These are phyloP conservation scores for Colletotrichum shisoi DNA, from an alignment of 2,329 filamentous ascomycete species.

Conservation along the genomic window DNA sequence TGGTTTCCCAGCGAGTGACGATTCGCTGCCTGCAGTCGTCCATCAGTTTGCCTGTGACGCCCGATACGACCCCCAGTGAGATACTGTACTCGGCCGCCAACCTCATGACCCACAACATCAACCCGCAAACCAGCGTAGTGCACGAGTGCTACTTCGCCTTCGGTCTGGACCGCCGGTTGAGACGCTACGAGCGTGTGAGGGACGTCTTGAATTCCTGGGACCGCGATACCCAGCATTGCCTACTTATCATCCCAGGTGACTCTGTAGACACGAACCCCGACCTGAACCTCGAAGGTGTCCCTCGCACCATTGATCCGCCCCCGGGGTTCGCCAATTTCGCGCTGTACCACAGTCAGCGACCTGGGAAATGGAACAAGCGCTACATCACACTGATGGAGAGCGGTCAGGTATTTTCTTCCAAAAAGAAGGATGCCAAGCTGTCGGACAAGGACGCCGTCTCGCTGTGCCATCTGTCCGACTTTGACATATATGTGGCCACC, in stretches of 20 bases:
- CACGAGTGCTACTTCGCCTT: slow-evolving; percentile 78
- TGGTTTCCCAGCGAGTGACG: slow-evolving; percentile 64
- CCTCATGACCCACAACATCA: slow-evolving; percentile 69
- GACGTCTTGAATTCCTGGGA: slow-evolving; percentile 96
- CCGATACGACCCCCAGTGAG: slow-evolving; percentile 77
- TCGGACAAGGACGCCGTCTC: slow-evolving; percentile 72
- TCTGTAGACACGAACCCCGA: slow-evolving; percentile 63
- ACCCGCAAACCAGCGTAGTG: slow-evolving; percentile 72
- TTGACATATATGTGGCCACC: slow-evolving; percentile 86
- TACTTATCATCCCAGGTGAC: slow-evolving; percentile 71
- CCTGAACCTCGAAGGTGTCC: slow-evolving; percentile 71
- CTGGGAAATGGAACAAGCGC: slow-evolving; percentile 88
- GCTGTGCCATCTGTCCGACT: slow-evolving; percentile 88
- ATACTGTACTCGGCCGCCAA: slow-evolving; percentile 73
- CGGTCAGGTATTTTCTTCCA: slow-evolving; percentile 76
- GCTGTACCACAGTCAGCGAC: slow-evolving; percentile 81
- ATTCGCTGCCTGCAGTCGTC: slow-evolving; percentile 76
- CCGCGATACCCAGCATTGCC: slow-evolving; percentile 75
- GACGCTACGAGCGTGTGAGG: slow-evolving; percentile 84
- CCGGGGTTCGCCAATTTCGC: slow-evolving; percentile 69
- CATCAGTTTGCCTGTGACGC: slow-evolving; percentile 74
- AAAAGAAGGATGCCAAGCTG: slow-evolving; percentile 68
- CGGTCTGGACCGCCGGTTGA: slow-evolving; percentile 81
- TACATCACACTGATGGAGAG: slow-evolving; percentile 76
- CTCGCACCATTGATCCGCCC: slow-evolving; percentile 66